Base-by-base conservation (phyloP, 306 rosid species). In the Nissolia schottii region DNA sequence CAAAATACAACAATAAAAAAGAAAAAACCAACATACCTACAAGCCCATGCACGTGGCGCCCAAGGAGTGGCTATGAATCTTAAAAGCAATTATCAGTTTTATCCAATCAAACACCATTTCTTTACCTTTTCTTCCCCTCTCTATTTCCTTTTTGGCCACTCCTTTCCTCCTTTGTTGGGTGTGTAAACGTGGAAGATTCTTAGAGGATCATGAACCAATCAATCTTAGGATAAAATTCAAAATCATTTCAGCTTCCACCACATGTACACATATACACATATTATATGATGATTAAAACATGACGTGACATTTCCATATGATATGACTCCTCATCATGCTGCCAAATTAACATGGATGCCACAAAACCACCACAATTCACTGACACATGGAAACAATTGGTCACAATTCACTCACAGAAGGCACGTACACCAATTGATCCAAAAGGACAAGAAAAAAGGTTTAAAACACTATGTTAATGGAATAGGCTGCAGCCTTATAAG, bases 161-260 rank as follows among this genome's bases (percentile, higher is more conserved):
- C 43, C n/a, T n/a, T 25, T 46, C 43, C 41, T 14, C 29, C 4
- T 34, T 32, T 49, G 60, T 62, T 12, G n/a, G 27, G 7, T 49
- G 51, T n/a, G 69, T 34, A 16, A 23, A 73, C 71, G 64, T 74
- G 72, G 29, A 63, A 63, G 55, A 73, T 7, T 15, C 0, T 15
- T 6, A 1, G 40, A n/a, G 12, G 37, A 55, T 24, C 7, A 55
- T 37, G 6, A 0, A 19, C 19, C 46, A 38, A 6, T 32, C 2
- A 12, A n/a, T 0, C 5, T 6, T 7, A 5, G 6, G 16, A 59
- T 14, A n/a, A n/a, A n/a, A n/a, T n/a, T 60, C 13, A 74, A 64
- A 74, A 38, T 65, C 66, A 50, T 35, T 12, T 23, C 1, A 31
- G n/a, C 37, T 25, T 13, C 20, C 14, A 57, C 38, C 68, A 45